Conservation (phyloP, 345 rosid species). For the Salix exigua region DNA sequence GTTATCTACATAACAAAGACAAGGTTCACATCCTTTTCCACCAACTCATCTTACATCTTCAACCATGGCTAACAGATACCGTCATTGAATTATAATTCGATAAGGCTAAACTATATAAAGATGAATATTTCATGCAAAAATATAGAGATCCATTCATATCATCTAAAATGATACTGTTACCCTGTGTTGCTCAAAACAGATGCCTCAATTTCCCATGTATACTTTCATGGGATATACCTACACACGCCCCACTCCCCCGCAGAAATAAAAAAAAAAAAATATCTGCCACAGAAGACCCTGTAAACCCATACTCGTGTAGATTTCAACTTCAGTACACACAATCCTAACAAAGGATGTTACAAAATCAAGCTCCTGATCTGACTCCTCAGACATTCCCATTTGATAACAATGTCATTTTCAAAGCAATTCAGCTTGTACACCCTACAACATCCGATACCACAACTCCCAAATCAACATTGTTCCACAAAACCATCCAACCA, state of each 20-base stretch:
- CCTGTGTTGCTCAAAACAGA: not conserved
- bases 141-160: not conserved
- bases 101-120: not conserved
- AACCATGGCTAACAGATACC: not conserved
- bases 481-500: not conserved
- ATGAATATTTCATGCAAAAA: not conserved
- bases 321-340: not conserved
- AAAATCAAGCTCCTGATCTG: not conserved
- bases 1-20: not conserved
- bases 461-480: not conserved
- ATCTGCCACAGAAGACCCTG: not conserved
- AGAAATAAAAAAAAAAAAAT: not conserved
- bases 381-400: not conserved
- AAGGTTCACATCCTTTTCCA: not conserved
- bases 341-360: not conserved
- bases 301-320: not conserved
- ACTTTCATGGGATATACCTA: no score
- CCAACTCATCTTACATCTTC: not conserved
- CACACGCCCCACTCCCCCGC: not conserved
- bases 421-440: not conserved
- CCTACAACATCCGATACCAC: not conserved
- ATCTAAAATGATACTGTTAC: not conserved
- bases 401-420: not conserved
- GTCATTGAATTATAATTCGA: not conserved
- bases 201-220: not conserved